Evolutionary conservation across 305 asterid species (phyloP), one percentile per base, ranked within the genome.

Genomic region (Fraxinus latifolia): DNA sequence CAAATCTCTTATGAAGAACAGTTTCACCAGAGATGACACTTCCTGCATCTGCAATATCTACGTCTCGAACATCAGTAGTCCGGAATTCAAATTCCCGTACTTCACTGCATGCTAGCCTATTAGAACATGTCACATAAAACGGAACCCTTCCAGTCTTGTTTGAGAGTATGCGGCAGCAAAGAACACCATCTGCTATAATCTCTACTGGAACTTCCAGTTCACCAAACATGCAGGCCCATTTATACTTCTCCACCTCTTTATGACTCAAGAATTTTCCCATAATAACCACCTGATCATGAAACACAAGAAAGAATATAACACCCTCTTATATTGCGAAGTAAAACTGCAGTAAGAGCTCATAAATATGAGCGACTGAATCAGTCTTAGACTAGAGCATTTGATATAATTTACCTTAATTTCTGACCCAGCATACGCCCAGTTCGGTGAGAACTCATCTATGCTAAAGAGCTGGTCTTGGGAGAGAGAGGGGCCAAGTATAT

Each of bases 161-260:
- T 47, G 82, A 74, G 80, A 98, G 99, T 31, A 98, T 91, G 80
- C 68, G 83, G 92, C 99, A 96, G 76, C 94, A 91, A 77, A 96
- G 95, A 85, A 92, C 94, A 19, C 98, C 99, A 78, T 89, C 91
- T 70, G 88, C 92, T 74, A 94, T 88, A 75, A 96, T 87, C 87
- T 92, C 93, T 50, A 94, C 98, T 7, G 95, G 98, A 82, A 94
- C 98, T 90, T 96, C 98, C 82, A 90, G 77, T 88, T 94, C 95
- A 72, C 98, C 99, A 87, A 96, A 96, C 99, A 96, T 96, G 89
- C 97, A 93, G 82, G 98, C 97, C 97, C 97, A 96, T 82, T 88
- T 90, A 85, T 85, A 88, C 76, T 87, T 90, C 79, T 83, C 90
- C 84, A 87, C 86, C 83, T 93, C 96, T 77, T 81, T 88, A 76